Evolutionary conservation across 148 eudicot species (phyloP), one percentile per base, ranked within the genome.

Genomic region (Drosera capensis): DNA sequence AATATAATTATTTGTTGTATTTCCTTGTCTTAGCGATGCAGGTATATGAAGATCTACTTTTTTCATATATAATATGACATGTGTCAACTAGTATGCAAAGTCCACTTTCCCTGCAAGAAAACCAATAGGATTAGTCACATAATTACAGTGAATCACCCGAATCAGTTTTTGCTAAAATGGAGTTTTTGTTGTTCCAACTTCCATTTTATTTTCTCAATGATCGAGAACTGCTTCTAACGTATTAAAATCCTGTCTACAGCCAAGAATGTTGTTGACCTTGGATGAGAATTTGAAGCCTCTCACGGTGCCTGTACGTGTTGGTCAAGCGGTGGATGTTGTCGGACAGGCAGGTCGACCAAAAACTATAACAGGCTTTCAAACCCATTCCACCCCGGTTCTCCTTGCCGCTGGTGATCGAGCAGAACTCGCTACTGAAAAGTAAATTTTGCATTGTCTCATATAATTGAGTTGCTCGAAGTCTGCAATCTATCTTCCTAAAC

Each of bases 361-460:
- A 69, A 80, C 97, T 45, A 84, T 90, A 7, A 90, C 97, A 0
- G 97, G 97, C 26, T 90, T 90, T 71, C 97, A 80, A 62, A 84
- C 97, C 49, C 87, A 75, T 67, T 73, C 93, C 15, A 90, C 97
- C 49, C 97, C 97, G 0, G 95, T 80, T 48, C 87, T 90, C 44
- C 74, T 90, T 19, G 66, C 95, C 51, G 95, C 87, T 22, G 95
- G 97, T 20, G 95, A 90, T 40, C 60, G 97, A 62, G 97, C 97
- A 3, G 97, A 84, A 66, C 93, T 90, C 18, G 97, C 93, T n/a
- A 84, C 95, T 0, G 95, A 90, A 21, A 90, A 90, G 97, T 90
- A 73, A 50, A 9, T 41, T n/a, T 18, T 13, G 6, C 16, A 40
- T 6, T 19, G 8, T 20, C 16, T 18, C 43, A 26, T 13, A 16